phyloP scores from a whole-genome alignment of 768 basidiomycete genomes.

The Austroboletus festivus region DNA sequence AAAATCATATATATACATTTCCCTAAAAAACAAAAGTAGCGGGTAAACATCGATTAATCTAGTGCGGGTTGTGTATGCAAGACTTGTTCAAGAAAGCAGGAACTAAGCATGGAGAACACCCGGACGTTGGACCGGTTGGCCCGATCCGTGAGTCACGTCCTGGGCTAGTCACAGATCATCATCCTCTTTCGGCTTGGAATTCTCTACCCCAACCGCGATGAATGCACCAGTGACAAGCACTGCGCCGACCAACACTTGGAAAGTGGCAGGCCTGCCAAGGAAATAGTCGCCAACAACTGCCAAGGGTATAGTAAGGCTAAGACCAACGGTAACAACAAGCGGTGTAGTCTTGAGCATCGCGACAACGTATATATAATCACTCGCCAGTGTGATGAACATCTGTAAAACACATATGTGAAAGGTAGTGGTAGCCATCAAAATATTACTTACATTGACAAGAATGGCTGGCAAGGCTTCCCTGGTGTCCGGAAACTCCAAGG shows the following conservation, averaged over 20 bases:
- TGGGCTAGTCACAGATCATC: slow-evolving; percentile 2
- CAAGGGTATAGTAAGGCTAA: slow-evolving; percentile 90
- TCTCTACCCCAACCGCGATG: slow-evolving; percentile 63
- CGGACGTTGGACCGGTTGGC: slow-evolving; percentile 4
- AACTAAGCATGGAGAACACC: slow-evolving; percentile 7
- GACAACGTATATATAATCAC: slow-evolving; percentile 82
- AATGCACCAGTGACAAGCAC: slow-evolving; percentile 74
- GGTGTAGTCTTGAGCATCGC: slow-evolving; percentile 98
- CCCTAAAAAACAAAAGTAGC: no score
- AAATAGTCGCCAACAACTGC: slow-evolving; percentile 81
- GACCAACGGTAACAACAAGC: slow-evolving; percentile 86
- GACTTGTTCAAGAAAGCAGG: slow-evolving; percentile 1
- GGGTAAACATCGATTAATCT: no score
- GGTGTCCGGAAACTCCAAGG: slow-evolving; percentile 66
- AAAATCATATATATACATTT: not conserved
- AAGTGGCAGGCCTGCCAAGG: slow-evolving; percentile 53
- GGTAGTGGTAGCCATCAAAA: not conserved
- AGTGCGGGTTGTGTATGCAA: not conserved
- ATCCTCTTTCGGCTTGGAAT: slow-evolving; percentile 41
- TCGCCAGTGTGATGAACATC: slow-evolving; percentile 81
- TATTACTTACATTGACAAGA: slow-evolving; percentile 49
- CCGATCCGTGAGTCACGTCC: slow-evolving; percentile 2
- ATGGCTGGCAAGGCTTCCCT: slow-evolving; percentile 47
- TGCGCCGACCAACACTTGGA: slow-evolving; percentile 71
- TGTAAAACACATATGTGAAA: no score